These are phyloP conservation scores for Acanthamoeba castellanii DNA, from an alignment of 208 protist species.

Conservation along the genomic window DNA sequence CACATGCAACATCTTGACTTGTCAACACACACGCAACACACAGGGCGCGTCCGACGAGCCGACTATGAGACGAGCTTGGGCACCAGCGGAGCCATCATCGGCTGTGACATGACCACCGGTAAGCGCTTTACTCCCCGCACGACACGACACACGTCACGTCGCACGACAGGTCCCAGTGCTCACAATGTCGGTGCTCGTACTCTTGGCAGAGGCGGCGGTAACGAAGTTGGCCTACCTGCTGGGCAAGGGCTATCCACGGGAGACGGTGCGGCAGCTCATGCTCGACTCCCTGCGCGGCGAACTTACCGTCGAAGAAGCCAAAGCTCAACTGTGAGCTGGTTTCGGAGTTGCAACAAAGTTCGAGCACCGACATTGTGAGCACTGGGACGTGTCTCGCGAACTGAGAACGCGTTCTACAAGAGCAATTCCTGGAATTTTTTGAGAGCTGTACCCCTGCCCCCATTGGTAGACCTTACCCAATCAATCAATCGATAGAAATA, in stretches of 20 bases:
- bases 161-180: too few species aligned
- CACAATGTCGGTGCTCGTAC: not conserved
- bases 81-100: slow-evolving; percentile 6
- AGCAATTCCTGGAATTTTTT: too few species aligned
- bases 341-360: too few species aligned
- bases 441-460: too few species aligned
- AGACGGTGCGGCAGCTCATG: slow-evolving; percentile 23
- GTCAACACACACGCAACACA: not conserved
- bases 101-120: slow-evolving; percentile 39
- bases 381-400: too few species aligned
- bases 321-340: not conserved
- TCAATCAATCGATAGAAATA: too few species aligned
- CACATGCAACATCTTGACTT: not conserved
- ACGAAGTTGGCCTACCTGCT: slow-evolving; percentile 24
- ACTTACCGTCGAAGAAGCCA: not conserved
- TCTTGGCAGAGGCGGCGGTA: not conserved
- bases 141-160: too few species aligned
- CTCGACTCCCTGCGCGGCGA: not conserved
- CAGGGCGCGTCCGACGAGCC: not conserved
- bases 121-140: not conserved
- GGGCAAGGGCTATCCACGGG: slow-evolving; percentile 12
- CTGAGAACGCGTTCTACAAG: too few species aligned
- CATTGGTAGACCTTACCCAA: too few species aligned
- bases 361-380: too few species aligned
- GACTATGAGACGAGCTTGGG: slow-evolving; percentile 2